Base-by-base conservation (phyloP, 306 rosid genomes). In the Quillaja saponaria region DNA sequence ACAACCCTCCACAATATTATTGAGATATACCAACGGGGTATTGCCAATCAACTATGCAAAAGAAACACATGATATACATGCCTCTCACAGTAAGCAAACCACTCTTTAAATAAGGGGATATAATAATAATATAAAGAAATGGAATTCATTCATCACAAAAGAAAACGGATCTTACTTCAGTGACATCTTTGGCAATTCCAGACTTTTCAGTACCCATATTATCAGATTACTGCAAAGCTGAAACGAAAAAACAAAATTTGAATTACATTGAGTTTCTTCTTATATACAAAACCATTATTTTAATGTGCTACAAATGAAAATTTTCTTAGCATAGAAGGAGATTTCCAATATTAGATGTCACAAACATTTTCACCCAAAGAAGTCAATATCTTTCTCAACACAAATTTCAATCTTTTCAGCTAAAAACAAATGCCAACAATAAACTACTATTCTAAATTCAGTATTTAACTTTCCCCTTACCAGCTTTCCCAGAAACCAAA, bases 21-120 rank as follows among this genome's bases (percentile, higher is more conserved):
- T 88, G 14, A 88, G 86, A 81, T 88, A 85, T 33, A 85, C 92
- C 62, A 88, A 58, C 38, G 96, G 96, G 33, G 92, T 85, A 63
- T 85, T 83, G n/a, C 92, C 96, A 63, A 88, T 88, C 69, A 88
- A 65, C 90, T 88, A 13, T 13, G 58, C 9, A 31, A 53, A 63
- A 34, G 10, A 56, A 64, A 41, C 45, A 75, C 42, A 58, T 5
- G 8, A 25, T 25, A 75, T 25, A 44, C 38, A 13, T 41, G 13
- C 38, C 13, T 14, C 21, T 39, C 54, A 7, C 33, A 54, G 68
- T 55, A 2, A 69, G 31, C 46, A 67, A 41, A 64, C 31, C 60
- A 55, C 46, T 55, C 57, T 41, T 31, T 55, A 28, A 11, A 38
- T 18, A 14, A 35, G 60, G 33, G 46, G 6, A 14, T 7, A 34